These are phyloP conservation scores for Ganoderma boninense DNA, from an alignment of 1,284 basidiomycete genomes.

Conservation along the genomic window DNA sequence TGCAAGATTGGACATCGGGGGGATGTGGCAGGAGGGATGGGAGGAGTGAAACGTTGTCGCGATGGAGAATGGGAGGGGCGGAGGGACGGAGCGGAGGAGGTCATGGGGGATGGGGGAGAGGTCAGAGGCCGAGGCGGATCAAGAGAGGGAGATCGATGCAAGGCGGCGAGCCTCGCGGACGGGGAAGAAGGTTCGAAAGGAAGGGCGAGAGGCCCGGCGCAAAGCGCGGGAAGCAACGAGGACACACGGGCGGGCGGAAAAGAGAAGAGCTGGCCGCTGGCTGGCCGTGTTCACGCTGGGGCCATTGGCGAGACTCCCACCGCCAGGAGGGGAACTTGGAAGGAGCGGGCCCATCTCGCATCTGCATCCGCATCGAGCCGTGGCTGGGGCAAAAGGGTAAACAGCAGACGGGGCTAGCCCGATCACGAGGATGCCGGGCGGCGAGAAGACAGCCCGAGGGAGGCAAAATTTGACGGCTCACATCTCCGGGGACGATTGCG, in stretches of 20 bases:
- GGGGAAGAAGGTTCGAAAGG: conserved; percentile 26
- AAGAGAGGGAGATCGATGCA: conserved; percentile 29
- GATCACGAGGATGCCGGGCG: conserved; percentile 27
- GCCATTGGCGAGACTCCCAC: too few species aligned
- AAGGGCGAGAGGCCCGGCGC: conserved; percentile 7
- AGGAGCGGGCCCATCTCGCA: conserved; percentile 19
- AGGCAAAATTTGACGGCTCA: conserved; percentile 8
- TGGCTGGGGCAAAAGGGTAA: conserved; percentile 5
- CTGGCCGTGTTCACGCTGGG: neutral
- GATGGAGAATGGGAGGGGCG: conserved; percentile 17
- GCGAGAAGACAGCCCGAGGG: conserved; percentile 23
- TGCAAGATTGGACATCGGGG: neutral
- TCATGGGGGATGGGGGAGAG: conserved; percentile 9
- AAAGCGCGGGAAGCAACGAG: conserved; percentile 2
- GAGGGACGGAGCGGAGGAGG: conserved; percentile 16
- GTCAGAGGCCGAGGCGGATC: conserved; percentile 20
- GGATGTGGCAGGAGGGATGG: neutral
- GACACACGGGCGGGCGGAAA: conserved; percentile 5
- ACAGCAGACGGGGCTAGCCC: conserved; percentile 21
- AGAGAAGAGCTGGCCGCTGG: neutral
- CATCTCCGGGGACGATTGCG: conserved; percentile 14
- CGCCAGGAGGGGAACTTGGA: conserved; percentile 5
- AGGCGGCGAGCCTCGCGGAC: conserved; percentile 26
- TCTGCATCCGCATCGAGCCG: conserved; percentile 10
- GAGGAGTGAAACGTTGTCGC: conserved; percentile 13